Evolutionary conservation across 2,329 filamentous ascomycete species (phyloP).

Genomic region (Ciborinia camelliae): DNA sequence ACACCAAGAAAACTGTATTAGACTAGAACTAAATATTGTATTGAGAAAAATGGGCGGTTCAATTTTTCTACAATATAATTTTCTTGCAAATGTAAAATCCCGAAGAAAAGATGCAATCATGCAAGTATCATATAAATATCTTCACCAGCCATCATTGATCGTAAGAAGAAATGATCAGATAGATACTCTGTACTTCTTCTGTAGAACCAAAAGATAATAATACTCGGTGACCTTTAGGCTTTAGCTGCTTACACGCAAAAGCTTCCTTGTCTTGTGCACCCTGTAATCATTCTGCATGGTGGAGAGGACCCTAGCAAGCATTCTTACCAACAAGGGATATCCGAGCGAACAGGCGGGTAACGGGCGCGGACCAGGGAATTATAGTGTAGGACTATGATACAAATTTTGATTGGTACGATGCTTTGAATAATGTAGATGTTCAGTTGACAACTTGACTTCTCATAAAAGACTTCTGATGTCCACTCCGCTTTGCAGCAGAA

Average conservation of each 20-base stretch:
- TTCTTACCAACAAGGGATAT: background rate
- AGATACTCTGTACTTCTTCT: background rate
- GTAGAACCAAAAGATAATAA: background rate
- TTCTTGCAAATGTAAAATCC: background rate
- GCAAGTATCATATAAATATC: background rate
- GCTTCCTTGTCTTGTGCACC: background rate
- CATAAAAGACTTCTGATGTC: background rate
- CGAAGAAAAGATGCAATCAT: background rate
- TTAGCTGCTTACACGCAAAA: background rate
- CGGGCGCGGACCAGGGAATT: background rate
- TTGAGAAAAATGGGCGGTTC: background rate
- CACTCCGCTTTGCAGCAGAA: background rate
- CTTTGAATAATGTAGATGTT: background rate
- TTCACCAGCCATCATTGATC: background rate
- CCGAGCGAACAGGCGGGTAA: background rate
- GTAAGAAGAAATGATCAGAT: slow-evolving; percentile 1
- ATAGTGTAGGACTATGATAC: background rate
- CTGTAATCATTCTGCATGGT: background rate
- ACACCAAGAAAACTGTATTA: background rate
- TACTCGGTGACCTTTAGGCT: background rate
- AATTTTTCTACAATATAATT: no score
- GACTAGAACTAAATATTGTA: background rate
- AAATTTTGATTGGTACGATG: slow-evolving; percentile 1
- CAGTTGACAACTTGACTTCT: background rate
- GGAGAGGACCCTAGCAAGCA: background rate